Evolutionary conservation across 441 rosid species (phyloP), one percentile per base, ranked within the genome.

Genomic region (Cnidoscolus chayamansa): DNA sequence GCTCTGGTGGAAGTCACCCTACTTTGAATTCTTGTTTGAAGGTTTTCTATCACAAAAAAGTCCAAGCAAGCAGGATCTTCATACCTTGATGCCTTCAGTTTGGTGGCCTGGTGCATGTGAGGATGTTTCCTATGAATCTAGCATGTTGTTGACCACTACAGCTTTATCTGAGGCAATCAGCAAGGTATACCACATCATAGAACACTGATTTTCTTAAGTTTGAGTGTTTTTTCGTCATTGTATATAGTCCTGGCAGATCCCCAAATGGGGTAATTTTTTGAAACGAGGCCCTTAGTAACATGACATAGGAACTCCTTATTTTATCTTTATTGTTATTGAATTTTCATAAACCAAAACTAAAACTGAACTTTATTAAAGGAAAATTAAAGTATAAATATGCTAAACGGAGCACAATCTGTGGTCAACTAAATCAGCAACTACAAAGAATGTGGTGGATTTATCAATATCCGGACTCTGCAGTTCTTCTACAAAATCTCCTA

Each of bases 71-170:
- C 95, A 87, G 84, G 99, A 96, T 77, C 91, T 96, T 65, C 95
- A 91, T 75, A 83, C 84, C 76, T 78, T 93, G 78, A 83, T 96
- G 84, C 97, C 97, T 74, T 88, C 90, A 83, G 96, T 93, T 80
- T 96, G 98, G 98, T 96, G 99, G 99, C 93, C 98, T 84, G 94
- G 98, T 71, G 91, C 98, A 70, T 85, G 82, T 71, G 99, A 96
- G 81, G 97, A 90, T 76, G 76, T 85, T 49, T 88, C 94, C 67
- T 70, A 76, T 72, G 97, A 91, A 85, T 83, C 83, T 78, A 90
- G 97, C 84, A 91, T 96, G 99, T 74, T 80, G 67, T 80, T 96
- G 82, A 85, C 97, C 16, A 83, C 91, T 63, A 72, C 90, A 49
- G 93, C 96, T 72, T 87, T 96, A 76, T 88, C 91, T 13, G 97